These are phyloP conservation scores for Chrysopogon serrulatus DNA, from an alignment of 176 grass and related monocot genomes.

Conservation along the genomic window DNA sequence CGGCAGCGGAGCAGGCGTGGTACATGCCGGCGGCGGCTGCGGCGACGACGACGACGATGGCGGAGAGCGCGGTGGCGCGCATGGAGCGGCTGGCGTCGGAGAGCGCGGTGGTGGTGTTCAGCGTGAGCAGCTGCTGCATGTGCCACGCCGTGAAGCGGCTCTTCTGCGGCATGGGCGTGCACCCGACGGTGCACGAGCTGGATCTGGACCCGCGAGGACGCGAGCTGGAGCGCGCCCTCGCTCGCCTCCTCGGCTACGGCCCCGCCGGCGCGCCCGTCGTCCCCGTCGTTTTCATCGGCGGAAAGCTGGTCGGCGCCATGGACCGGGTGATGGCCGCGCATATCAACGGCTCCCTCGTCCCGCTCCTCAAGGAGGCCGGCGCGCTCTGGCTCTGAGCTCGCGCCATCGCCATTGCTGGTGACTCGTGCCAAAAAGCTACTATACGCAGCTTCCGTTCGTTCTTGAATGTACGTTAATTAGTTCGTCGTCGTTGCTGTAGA, in stretches of 20 bases:
- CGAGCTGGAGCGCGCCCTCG: slow-evolving; percentile 75
- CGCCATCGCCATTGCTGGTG: background rate
- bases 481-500: background rate
- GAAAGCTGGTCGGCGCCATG: slow-evolving; percentile 88
- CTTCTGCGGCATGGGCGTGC: slow-evolving; percentile 98
- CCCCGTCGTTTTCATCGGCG: slow-evolving; percentile 87
- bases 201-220: slow-evolving; percentile 74
- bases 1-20: slow-evolving; percentile 68
- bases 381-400: slow-evolving; percentile 74
- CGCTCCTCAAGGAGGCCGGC: slow-evolving; percentile 92
- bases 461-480: background rate
- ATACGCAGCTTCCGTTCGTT: background rate
- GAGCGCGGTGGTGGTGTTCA: slow-evolving; percentile 95
- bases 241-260: slow-evolving; percentile 54
- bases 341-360: slow-evolving; percentile 87
- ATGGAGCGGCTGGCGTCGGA: slow-evolving; percentile 85
- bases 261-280: slow-evolving; percentile 35
- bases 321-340: slow-evolving; percentile 91
- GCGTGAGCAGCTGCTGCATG: slow-evolving; percentile 97
- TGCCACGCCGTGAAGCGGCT: slow-evolving; percentile 99
- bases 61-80: slow-evolving; percentile 57
- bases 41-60: background rate
- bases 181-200: slow-evolving; percentile 87
- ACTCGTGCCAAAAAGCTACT: background rate
- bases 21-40: slow-evolving; percentile 43